A percentile compares a stretch with the other conserved stretches of the same genome.
These are phyloP conservation scores for Microascus cirrosus DNA, from an alignment of 2,329 filamentous ascomycete species.

Conservation along the genomic window DNA sequence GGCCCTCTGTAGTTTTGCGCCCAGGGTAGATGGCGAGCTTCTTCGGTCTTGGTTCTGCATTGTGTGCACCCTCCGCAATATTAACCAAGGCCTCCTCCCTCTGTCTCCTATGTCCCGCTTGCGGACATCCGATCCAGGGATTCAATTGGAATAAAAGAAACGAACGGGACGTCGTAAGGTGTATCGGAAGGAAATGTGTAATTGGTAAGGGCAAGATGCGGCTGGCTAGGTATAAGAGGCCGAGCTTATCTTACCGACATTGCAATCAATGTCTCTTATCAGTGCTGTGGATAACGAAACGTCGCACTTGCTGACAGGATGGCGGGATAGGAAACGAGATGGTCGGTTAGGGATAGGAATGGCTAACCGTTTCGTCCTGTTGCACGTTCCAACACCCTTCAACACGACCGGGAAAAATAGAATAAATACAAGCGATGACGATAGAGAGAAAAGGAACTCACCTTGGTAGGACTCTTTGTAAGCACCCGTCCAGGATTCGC, in stretches of 20 bases:
- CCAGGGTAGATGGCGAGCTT: no score
- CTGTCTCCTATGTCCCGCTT: not conserved
- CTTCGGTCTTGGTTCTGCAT: no score
- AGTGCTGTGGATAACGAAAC: not conserved
- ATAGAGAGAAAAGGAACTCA: not conserved
- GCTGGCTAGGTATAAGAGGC: not conserved
- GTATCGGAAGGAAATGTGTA: not conserved
- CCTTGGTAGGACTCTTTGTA: not conserved
- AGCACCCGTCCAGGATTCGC: not conserved
- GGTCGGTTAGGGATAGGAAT: not conserved
- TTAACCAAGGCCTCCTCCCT: no score
- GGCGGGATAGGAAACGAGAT: not conserved
- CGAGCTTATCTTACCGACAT: not conserved
- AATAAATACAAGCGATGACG: not conserved
- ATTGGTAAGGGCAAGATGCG: not conserved
- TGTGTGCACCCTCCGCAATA: no score
- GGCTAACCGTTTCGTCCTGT: not conserved
- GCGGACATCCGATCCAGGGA: not conserved
- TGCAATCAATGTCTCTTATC: not conserved
- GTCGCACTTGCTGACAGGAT: not conserved
- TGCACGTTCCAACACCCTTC: no score
- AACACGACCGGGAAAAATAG: not conserved
- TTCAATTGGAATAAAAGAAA: not conserved
- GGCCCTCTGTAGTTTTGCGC: no score
- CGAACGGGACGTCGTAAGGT: not conserved